Conservation (phyloP, 108 stramenopile genomes). For the Mayamaea pseudoterrestris region DNA sequence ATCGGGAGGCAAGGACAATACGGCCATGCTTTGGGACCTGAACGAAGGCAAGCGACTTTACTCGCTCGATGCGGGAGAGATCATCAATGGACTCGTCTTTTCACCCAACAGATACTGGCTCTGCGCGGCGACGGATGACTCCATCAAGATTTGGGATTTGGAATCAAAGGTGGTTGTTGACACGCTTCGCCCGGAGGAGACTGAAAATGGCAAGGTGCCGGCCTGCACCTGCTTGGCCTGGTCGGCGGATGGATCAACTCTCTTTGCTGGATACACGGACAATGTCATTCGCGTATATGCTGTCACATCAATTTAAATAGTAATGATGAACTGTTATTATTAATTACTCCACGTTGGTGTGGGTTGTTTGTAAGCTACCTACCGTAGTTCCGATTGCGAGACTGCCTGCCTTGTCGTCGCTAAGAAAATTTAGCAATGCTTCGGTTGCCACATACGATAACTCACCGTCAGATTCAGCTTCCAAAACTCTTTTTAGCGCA, state of each 20-base stretch:
- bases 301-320: slow-evolving; percentile 25
- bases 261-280: slow-evolving; percentile 98
- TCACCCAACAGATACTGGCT: slow-evolving; percentile 99
- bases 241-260: slow-evolving; percentile 92
- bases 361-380: no score
- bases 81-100: slow-evolving; percentile 98
- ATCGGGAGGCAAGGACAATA: slow-evolving; percentile 99
- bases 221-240: slow-evolving; percentile 95
- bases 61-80: slow-evolving; percentile 95
- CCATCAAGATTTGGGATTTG: slow-evolving; percentile 99
- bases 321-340: no score
- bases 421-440: no score
- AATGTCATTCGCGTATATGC: slow-evolving; percentile 90
- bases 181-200: slow-evolving; percentile 76
- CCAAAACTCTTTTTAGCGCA: slow-evolving; percentile 37
- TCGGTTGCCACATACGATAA: no score
- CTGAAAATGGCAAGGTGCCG: slow-evolving; percentile 64
- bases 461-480: slow-evolving; percentile 42
- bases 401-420: no score
- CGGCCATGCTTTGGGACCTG: slow-evolving; percentile 99
- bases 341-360: no score
- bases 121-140: slow-evolving; percentile 95
- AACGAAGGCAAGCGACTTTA: slow-evolving; percentile 99
- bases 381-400: no score
- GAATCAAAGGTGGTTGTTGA: slow-evolving; percentile 97